Evolutionary conservation across 2,329 filamentous ascomycete genomes (phyloP).

Genomic region (Hypoxylon rubiginosum): DNA sequence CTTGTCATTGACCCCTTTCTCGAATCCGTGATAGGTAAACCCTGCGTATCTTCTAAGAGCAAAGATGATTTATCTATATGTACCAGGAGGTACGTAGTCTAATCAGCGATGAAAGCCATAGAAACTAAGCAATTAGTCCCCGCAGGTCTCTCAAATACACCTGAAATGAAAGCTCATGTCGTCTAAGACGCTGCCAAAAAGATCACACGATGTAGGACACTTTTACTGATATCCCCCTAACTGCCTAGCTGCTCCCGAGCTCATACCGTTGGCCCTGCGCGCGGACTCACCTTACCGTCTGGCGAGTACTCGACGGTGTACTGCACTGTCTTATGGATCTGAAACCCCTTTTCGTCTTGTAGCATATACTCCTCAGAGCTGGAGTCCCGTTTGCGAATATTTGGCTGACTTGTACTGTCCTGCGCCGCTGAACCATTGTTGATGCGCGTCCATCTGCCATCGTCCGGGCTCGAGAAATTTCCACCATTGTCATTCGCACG

Average conservation of each 20-base stretch:
- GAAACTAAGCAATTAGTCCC: neutral
- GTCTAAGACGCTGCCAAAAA: neutral
- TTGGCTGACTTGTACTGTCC: slow-evolving; percentile 38
- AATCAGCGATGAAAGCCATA: slow-evolving; percentile 4
- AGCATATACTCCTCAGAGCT: slow-evolving; percentile 42
- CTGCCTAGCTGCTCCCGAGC: neutral
- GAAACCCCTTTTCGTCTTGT: slow-evolving; percentile 30
- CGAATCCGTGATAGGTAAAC: neutral
- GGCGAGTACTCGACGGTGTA: slow-evolving; percentile 50
- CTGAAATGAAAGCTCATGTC: neutral
- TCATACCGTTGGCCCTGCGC: neutral
- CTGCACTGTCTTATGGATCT: slow-evolving; percentile 50
- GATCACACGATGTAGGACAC: neutral
- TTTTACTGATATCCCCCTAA: neutral
- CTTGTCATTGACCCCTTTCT: neutral
- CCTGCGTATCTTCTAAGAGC: slow-evolving; percentile 1
- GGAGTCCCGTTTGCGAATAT: slow-evolving; percentile 34
- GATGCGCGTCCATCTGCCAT: slow-evolving; percentile 40
- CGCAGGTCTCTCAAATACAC: neutral
- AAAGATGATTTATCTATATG: slow-evolving; percentile 2
- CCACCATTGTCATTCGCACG: slow-evolving; percentile 28
- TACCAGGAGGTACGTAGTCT: neutral
- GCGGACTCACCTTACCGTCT: slow-evolving; percentile 19
- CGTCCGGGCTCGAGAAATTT: slow-evolving; percentile 29
- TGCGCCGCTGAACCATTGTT: slow-evolving; percentile 17